These are phyloP conservation scores for Rhizopus microsporus DNA, from an alignment of 371 early-diverging fungal genomes.

Conservation along the genomic window DNA sequence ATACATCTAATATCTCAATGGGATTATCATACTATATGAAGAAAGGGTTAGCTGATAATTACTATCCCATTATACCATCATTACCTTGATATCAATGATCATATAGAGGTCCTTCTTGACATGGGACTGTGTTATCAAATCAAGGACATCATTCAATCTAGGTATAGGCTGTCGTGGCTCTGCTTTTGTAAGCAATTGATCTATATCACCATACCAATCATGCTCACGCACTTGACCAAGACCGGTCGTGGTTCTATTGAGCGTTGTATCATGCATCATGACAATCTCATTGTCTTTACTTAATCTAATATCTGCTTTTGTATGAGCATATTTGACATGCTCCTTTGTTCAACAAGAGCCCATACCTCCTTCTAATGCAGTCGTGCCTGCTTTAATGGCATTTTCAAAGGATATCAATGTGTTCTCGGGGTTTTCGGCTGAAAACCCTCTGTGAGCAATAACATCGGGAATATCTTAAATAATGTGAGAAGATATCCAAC, in stretches of 20 bases:
- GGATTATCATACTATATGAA: slow-evolving; percentile 48
- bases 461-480: slow-evolving; percentile 35
- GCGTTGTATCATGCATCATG: slow-evolving; percentile 64
- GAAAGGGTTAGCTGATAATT: not conserved
- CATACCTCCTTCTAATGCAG: slow-evolving; percentile 65
- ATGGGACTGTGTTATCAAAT: slow-evolving; percentile 49
- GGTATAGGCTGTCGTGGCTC: slow-evolving; percentile 54
- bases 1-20: slow-evolving; percentile 42
- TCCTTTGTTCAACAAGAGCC: not conserved
- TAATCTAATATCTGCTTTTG: slow-evolving; percentile 54
- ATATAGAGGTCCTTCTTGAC: slow-evolving; percentile 47
- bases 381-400: slow-evolving; percentile 58
- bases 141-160: slow-evolving; percentile 57
- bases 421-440: slow-evolving; percentile 66
- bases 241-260: slow-evolving; percentile 63
- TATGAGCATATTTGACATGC: not conserved
- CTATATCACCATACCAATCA: slow-evolving; percentile 62
- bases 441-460: slow-evolving; percentile 58
- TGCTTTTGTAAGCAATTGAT: slow-evolving; percentile 52
- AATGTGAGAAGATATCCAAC: not conserved
- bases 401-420: slow-evolving; percentile 59
- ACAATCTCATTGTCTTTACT: slow-evolving; percentile 64
- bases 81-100: slow-evolving; percentile 69
- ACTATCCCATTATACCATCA: not conserved
- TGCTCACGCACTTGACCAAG: slow-evolving; percentile 48